Percentiles rank a stretch among this genome's conserved stretches.
Evolutionary conservation across 2,329 filamentous ascomycete species (phyloP).

Genomic region (Dothiorella sarmentorum): DNA sequence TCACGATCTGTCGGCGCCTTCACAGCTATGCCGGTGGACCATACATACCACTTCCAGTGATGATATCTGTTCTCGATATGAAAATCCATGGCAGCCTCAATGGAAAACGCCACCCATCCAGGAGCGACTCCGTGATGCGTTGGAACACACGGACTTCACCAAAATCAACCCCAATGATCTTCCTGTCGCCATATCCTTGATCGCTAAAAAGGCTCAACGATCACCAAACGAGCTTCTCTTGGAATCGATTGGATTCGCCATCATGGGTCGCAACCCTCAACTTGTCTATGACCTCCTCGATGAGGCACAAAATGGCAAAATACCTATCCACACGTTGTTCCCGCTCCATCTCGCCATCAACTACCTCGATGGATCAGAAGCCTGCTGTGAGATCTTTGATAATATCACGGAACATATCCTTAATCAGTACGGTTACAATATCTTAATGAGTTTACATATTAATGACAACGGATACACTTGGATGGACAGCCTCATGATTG

Average conservation of each 20-base stretch:
- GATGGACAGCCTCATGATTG: constrained; percentile 39
- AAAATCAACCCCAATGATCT: constrained; percentile 20
- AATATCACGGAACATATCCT: too few relatives aligned
- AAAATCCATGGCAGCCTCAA: not conserved
- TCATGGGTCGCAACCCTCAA: constrained; percentile 23
- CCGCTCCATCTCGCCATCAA: not conserved
- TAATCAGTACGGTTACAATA: not conserved
- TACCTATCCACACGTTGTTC: not conserved
- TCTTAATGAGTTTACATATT: not conserved
- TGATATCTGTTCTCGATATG: too few relatives aligned
- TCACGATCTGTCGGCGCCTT: not conserved
- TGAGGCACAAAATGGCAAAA: not conserved
- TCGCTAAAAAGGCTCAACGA: not conserved
- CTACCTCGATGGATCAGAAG: not conserved
- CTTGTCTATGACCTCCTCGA: not conserved
- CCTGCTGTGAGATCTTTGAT: not conserved
- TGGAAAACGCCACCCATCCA: constrained; percentile 15
- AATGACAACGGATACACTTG: constrained; percentile 39
- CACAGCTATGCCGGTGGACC: not conserved
- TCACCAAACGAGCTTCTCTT: constrained; percentile 21
- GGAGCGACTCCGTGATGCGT: constrained; percentile 19
- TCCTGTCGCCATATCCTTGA: constrained; percentile 15
- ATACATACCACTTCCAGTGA: too few relatives aligned
- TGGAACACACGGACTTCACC: constrained; percentile 29
- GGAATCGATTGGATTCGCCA: constrained; percentile 23